These are phyloP conservation scores for Auriscalpium vulgare DNA, from an alignment of 768 basidiomycete genomes.

Conservation along the genomic window DNA sequence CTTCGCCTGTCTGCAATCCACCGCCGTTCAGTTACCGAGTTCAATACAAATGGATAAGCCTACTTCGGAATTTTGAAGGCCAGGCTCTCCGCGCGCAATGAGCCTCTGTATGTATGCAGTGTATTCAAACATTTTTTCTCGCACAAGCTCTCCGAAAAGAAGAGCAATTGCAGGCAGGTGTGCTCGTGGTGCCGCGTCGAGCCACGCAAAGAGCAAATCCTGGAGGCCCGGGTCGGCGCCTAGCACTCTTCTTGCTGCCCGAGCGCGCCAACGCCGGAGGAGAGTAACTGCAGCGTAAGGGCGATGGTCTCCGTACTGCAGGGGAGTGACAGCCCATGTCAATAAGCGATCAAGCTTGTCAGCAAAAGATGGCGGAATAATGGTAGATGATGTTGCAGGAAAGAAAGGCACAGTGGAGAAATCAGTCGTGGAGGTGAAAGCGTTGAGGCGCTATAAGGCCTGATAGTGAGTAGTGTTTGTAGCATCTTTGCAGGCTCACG, in stretches of 20 bases:
- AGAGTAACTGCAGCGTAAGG: slow-evolving; percentile 69
- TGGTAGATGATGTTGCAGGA: slow-evolving; percentile 26
- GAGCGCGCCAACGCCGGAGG: slow-evolving; percentile 54
- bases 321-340: slow-evolving; percentile 73
- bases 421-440: slow-evolving; percentile 59
- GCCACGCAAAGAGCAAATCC: slow-evolving; percentile 75
- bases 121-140: slow-evolving; percentile 66
- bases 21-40: neutral
- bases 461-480: neutral
- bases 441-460: slow-evolving; percentile 56
- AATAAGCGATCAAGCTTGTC: slow-evolving; percentile 68
- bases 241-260: slow-evolving; percentile 52
- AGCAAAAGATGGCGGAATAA: slow-evolving; percentile 37
- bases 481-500: neutral
- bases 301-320: slow-evolving; percentile 79
- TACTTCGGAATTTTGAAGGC: slow-evolving; percentile 48
- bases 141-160: slow-evolving; percentile 65
- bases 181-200: slow-evolving; percentile 59
- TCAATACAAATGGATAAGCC: slow-evolving; percentile 12
- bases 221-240: slow-evolving; percentile 62
- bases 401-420: slow-evolving; percentile 55
- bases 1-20: slow-evolving; percentile 25
- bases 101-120: slow-evolving; percentile 68
- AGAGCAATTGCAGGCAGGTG: slow-evolving; percentile 57
- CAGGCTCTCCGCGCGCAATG: slow-evolving; percentile 70